Evolutionary conservation across 164 flowering plant genomes (phyloP).

Genomic region (Stephania cephalantha): DNA sequence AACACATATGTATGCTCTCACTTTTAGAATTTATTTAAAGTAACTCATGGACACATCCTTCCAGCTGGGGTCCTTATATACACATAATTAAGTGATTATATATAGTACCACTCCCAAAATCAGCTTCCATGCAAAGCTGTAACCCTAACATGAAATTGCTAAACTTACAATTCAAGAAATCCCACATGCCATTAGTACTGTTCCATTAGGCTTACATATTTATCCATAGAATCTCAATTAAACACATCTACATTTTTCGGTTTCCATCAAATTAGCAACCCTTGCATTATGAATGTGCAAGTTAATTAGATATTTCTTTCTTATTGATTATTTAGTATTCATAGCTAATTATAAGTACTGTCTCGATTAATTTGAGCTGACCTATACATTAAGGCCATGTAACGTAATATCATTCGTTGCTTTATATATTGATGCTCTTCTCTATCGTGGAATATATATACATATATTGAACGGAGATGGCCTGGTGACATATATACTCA

Average conservation of each 20-base stretch:
- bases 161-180: background rate
- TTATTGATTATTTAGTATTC: no score
- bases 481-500: no score
- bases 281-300: no score
- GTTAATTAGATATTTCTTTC: no score
- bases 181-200: background rate
- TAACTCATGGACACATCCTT: background rate
- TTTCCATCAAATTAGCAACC: background rate
- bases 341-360: no score
- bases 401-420: no score
- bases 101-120: background rate
- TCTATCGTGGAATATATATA: no score
- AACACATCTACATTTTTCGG: background rate
- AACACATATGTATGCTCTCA: background rate
- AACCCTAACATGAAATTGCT: background rate
- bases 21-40: background rate
- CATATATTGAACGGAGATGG: no score
- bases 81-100: background rate
- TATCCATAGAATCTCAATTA: background rate
- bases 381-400: no score
- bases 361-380: no score
- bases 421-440: no score
- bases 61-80: background rate
- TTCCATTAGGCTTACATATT: background rate
- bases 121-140: background rate